Base-by-base conservation (phyloP, 2,329 filamentous ascomycete genomes). In the Blumeria hordei region DNA sequence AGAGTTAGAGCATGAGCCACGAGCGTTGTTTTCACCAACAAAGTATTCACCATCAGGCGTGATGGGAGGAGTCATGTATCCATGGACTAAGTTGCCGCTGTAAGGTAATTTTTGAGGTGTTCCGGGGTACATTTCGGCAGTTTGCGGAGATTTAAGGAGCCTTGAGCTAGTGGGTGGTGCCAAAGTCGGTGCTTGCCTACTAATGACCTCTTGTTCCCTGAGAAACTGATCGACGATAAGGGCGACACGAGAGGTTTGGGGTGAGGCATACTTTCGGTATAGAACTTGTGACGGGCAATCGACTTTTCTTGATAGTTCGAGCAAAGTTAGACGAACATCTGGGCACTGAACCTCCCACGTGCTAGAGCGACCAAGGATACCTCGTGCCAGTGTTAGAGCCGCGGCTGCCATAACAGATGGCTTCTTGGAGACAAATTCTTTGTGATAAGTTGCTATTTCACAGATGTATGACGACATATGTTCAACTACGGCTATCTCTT, bases 371-470 rank as follows among this genome's bases (percentile, higher is more conserved):
- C 81, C 81, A 10, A 96, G 76, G 59, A 98, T 87, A 65, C 85
- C 90, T 59, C 88, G 77, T 41, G 90, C 82, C 43, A 98, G 76
- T 54, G 87, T 87, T 55, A 96, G 74, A 10, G 88, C 87, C 45
- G 88, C 83, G 60, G 87, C 78, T 47, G 92, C 88, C 75, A 98
- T 86, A 60, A 88, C 82, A 0, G 90, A 94, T 18, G 92, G 88
- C 64, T 83, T 83, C 55, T 84, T 88, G 14, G 88, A 92, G 59
- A 98, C 88, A 64, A 98, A 98, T 61, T 96, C 92, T 64, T 90
- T 85, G 72, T 96, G 87, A 70, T 95, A 98, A 44, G 96, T 74
- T 49, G 88, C 86, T 63, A 96, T 90, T 71, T 98, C 92, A 65
- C 85, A 83, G 59, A 98, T 83, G 72, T 96, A 98, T 59, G 85